Percentiles rank a stretch among this genome's conserved stretches.
These are phyloP conservation scores for Pistacia atlantica DNA, from an alignment of 345 rosid species.

Conservation along the genomic window DNA sequence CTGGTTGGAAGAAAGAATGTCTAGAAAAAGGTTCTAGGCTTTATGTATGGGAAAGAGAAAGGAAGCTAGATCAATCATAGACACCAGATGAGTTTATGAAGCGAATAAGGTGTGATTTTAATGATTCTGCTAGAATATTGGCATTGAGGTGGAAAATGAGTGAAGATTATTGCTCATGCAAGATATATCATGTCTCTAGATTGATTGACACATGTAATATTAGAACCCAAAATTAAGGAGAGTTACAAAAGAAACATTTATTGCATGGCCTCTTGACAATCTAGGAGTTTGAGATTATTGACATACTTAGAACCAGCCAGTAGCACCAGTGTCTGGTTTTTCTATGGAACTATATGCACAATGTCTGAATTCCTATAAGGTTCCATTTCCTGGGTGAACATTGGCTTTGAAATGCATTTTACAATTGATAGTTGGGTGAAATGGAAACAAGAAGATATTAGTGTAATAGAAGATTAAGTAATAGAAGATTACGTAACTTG, in stretches of 20 bases:
- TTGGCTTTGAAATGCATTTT: background rate
- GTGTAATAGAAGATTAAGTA: no score
- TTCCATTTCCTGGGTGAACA: background rate
- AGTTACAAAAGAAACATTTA: background rate
- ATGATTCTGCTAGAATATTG: background rate
- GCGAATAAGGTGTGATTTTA: background rate
- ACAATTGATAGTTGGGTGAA: background rate
- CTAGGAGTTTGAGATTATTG: background rate
- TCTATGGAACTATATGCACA: background rate
- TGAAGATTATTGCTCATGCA: background rate
- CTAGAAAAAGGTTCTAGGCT: background rate
- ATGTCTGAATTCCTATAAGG: background rate
- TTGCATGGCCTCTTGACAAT: background rate
- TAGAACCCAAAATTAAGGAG: background rate
- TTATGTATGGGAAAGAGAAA: background rate
- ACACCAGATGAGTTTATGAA: background rate
- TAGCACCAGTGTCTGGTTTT: background rate
- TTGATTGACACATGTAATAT: background rate
- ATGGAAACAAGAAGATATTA: background rate
- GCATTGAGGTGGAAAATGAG: background rate
- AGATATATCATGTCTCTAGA: background rate
- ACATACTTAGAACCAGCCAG: background rate
- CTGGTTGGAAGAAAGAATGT: background rate
- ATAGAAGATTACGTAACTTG: constrained; percentile 1
- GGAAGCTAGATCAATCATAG: background rate